Percentiles rank a stretch among this genome's conserved stretches.
Evolutionary conservation across 768 basidiomycete genomes (phyloP).

Genomic region (Psilocybe cubensis): DNA sequence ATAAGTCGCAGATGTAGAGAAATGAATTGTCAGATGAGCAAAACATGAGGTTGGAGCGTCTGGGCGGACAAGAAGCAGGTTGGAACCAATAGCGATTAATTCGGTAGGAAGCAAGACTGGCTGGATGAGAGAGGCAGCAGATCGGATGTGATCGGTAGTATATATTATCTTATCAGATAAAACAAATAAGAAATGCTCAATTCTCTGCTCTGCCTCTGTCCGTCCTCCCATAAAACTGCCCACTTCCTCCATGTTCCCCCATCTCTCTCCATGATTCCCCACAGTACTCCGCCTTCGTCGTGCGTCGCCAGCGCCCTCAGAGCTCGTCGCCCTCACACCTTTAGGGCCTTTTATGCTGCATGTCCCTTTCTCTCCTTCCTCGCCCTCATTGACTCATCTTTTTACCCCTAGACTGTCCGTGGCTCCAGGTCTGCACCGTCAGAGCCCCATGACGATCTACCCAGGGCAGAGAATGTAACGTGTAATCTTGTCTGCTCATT

Average conservation of each 20-base stretch:
- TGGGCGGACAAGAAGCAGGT: conserved; percentile 11
- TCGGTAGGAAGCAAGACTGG: conserved; percentile 8
- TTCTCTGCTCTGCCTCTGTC: conserved; percentile 6
- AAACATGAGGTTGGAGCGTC: not conserved
- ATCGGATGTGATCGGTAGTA: conserved; percentile 10
- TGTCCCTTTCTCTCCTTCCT: conserved; percentile 25
- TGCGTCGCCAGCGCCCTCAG: conserved; percentile 36
- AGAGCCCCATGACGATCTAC: conserved; percentile 40
- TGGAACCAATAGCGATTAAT: conserved; percentile 17
- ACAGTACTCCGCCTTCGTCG: conserved; percentile 31
- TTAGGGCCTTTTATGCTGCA: conserved; percentile 62
- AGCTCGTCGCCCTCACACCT: conserved; percentile 40
- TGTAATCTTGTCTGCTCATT: conserved; percentile 8
- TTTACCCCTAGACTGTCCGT: conserved; percentile 42
- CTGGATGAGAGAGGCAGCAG: conserved; percentile 4
- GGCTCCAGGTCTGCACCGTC: conserved; percentile 37
- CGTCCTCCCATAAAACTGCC: conserved; percentile 33
- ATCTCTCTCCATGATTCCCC: conserved; percentile 38
- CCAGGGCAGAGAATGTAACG: conserved; percentile 55
- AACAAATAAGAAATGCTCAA: conserved; percentile 22
- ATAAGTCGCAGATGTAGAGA: conserved; percentile 13
- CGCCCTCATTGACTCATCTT: conserved; percentile 7
- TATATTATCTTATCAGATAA: conserved; percentile 34
- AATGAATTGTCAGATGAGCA: conserved; percentile 4
- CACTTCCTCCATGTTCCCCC: conserved; percentile 29